These are phyloP conservation scores for Plasmodium fragile DNA, from an alignment of 169 alveolate species.

Conservation along the genomic window DNA sequence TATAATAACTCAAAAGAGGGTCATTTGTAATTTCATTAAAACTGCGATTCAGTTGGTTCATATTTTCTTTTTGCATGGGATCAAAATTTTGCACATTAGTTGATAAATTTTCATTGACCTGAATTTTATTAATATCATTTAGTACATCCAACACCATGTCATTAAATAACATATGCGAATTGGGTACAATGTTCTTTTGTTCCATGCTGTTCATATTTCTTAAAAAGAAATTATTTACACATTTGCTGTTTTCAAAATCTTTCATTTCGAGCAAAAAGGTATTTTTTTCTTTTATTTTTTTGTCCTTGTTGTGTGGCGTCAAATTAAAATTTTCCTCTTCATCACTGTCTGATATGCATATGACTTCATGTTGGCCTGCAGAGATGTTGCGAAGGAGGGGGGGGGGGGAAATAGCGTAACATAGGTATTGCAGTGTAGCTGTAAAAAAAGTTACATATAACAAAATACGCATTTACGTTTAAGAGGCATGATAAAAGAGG, in stretches of 20 bases:
- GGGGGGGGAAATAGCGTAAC: not conserved
- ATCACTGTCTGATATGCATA: conserved; percentile 70
- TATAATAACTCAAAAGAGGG: conserved; percentile 19
- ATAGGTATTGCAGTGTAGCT: not conserved
- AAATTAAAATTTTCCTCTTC: conserved; percentile 12
- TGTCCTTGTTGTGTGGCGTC: not conserved
- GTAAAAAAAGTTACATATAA: not conserved
- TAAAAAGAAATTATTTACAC: conserved; percentile 14
- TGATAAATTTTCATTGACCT: conserved; percentile 3
- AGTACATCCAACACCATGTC: conserved; percentile 47
- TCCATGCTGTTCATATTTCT: conserved; percentile 26
- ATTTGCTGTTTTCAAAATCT: conserved; percentile 3
- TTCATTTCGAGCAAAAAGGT: conserved; percentile 7
- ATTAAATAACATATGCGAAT: conserved; percentile 13
- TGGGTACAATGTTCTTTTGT: not conserved
- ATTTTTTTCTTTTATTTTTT: not conserved
- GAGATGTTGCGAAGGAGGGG: not conserved
- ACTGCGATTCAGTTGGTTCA: not conserved
- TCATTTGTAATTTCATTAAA: conserved; percentile 13
- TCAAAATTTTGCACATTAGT: not conserved
- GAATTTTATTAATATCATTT: conserved; percentile 44
- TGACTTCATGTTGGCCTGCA: conserved; percentile 52
- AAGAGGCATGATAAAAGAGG: not conserved
- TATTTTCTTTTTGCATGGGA: not conserved
- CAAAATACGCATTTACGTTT: not conserved